A percentile compares a stretch with the other conserved stretches of the same genome.
Evolutionary conservation across 768 basidiomycete species (phyloP).

Genomic region (Mycena rebaudengoi): DNA sequence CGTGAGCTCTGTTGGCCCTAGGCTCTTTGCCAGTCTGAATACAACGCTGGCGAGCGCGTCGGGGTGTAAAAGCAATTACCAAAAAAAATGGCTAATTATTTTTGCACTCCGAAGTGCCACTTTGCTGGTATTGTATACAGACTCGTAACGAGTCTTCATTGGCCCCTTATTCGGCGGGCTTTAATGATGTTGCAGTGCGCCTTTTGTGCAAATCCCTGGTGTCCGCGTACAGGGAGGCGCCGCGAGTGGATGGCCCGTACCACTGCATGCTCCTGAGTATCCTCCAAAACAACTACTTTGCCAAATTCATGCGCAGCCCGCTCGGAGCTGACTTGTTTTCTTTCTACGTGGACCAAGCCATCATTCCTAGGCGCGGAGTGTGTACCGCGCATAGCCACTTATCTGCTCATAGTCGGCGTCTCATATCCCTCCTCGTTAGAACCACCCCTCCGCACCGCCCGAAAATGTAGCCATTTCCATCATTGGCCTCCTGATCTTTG

Average conservation of each 20-base stretch:
- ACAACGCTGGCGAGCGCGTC: too few relatives aligned
- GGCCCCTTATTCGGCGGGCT: too few relatives aligned
- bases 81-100: too few relatives aligned
- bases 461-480: background rate
- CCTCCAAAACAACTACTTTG: background rate
- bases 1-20: too few relatives aligned
- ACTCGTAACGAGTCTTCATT: too few relatives aligned
- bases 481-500: background rate
- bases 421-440: background rate
- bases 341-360: background rate
- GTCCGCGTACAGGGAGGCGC: background rate
- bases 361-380: background rate
- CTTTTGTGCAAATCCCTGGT: constrained; percentile 1
- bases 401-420: background rate
- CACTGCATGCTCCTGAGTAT: background rate
- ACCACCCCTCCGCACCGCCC: background rate
- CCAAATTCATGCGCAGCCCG: constrained; percentile 1
- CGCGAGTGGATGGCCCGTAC: background rate
- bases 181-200: background rate
- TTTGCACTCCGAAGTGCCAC: too few relatives aligned
- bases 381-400: background rate
- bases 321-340: background rate
- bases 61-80: too few relatives aligned
- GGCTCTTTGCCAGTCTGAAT: too few relatives aligned
- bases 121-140: too few relatives aligned